Evolutionary conservation across 2,329 filamentous ascomycete genomes (phyloP), one percentile per base, ranked within the genome.

Genomic region (Pseudocercospora macadamiae): DNA sequence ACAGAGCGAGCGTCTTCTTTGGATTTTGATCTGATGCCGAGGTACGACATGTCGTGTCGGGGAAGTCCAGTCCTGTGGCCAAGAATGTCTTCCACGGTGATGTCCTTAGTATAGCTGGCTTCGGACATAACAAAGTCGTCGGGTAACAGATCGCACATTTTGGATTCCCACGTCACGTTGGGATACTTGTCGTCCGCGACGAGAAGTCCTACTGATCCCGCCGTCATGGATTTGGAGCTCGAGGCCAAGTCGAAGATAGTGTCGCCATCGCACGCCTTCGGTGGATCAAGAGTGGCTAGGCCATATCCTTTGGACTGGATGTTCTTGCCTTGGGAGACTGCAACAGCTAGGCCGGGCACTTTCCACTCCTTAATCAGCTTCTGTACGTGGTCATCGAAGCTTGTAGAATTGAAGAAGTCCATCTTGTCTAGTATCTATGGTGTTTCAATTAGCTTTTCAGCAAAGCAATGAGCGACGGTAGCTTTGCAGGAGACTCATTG

Each of bases 241-340:
- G 82, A 85, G 1, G 78, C 85, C 2, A 75, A 76, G 58, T 81
- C 83, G 72, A 82, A 86, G 2, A 86, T 73, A 0, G 83, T 85
- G 26, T 80, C 72, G 1, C 78, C 67, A 0, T 75, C 80, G 7
- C 77, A 77, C 0, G 73, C 69, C 0, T 70, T 75, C 4, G 69
- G 71, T 1, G 55, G 66, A 3, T 77, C 71, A 3, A 76, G 68
- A n/a, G 60, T 58, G 52, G 74, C 66, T 64, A 77, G 60, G 61
- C 79, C 70, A 61, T 76, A 73, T 28, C 75, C 75, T 77, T 79
- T 60, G 62, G 71, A 59, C 34, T 59, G 78, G 5, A 74, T 77
- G 3, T 76, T 62, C 10, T 80, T 71, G 2, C 76, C 77, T 59
- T 82, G 76, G 12, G 83, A 69, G 19, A 84, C 73, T 0, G 77